Evolutionary conservation across 768 basidiomycete genomes (phyloP).

Genomic region (Hortiboletus campestris): DNA sequence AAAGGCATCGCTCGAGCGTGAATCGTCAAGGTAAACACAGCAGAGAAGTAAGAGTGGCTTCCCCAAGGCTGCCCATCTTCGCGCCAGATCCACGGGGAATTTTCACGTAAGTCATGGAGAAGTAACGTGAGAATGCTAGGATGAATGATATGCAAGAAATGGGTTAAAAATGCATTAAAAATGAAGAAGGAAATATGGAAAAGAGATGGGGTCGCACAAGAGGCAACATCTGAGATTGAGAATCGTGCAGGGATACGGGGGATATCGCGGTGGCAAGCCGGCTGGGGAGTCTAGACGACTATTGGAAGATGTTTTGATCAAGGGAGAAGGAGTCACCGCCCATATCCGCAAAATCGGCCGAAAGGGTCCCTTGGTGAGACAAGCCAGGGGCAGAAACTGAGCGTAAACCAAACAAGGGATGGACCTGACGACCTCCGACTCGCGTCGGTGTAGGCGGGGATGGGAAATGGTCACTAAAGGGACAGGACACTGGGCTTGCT

Average conservation of each 20-base stretch:
- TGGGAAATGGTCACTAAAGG: constrained; percentile 31
- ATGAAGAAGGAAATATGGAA: constrained; percentile 20
- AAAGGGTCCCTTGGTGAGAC: constrained; percentile 27
- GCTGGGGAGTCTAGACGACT: constrained; percentile 24
- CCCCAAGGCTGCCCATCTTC: constrained; percentile 12
- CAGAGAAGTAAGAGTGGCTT: constrained; percentile 10
- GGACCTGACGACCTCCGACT: constrained; percentile 20
- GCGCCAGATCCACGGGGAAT: constrained; percentile 16
- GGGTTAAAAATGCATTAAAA: constrained; percentile 32
- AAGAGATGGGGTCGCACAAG: constrained; percentile 30
- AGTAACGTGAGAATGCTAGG: constrained; percentile 21
- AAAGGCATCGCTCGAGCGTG: constrained; percentile 27
- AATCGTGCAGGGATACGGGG: constrained; percentile 18
- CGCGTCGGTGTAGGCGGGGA: constrained; percentile 24
- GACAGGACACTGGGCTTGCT: constrained; percentile 38
- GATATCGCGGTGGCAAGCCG: constrained; percentile 16
- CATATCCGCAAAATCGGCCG: constrained; percentile 42
- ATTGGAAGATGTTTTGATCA: constrained; percentile 50
- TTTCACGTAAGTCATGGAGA: constrained; percentile 21
- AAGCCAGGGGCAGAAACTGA: constrained; percentile 45
- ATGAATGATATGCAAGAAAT: constrained; percentile 36
- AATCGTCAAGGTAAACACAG: constrained; percentile 22
- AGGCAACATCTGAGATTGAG: constrained; percentile 30
- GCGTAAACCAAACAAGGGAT: constrained; percentile 37
- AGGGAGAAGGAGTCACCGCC: constrained; percentile 39